Base-by-base conservation (phyloP, 352 stramenopile genomes). In the Peronospora tabacina region DNA sequence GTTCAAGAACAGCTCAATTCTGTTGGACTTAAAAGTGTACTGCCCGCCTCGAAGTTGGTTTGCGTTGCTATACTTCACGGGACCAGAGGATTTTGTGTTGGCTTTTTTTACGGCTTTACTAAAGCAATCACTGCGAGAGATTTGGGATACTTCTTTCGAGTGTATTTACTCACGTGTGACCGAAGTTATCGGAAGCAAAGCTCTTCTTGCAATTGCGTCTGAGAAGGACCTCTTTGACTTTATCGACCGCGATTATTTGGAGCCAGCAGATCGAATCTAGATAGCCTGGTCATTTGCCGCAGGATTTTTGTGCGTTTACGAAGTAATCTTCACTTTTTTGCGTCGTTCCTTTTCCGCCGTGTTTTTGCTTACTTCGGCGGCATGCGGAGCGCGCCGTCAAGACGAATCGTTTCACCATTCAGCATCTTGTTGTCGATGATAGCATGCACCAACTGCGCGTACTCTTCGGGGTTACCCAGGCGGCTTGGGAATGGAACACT, bases 361-460 rank as follows among this genome's bases (percentile, higher is more conserved):
- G 6, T 22, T 17, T 30, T 38, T 11, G 13, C 26, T 62, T 88
- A 94, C 61, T 93, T 94, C 26, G 85, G 85, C 15, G 81, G 85
- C 95, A 99, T 98, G 44, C 96, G 83, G 16, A 99, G 66, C 7
- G 89, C 96, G 26, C 96, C 96, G 66, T 99, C 96, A 19, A 99
- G 75, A 33, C 96, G 87, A 64, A 99, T 98, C 1, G 92, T 87
- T 70, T 98, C 95, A 44, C 96, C 96, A 63, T 99, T 99, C 36
- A 99, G 72, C 89, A 98, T 98, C 51, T 87, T 88, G 79, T 98
- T 99, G 50, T 96, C 81, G 48, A 99, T 86, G 61, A 99, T 98
- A 17, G 75, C 61, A 46, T 95, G 85, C 42, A 96, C 95, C 28
- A 99, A 72, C 50, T 97, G 78, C 9, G 92, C 95, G 69, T 95